Percentiles rank a stretch among this genome's conserved stretches.
These are phyloP conservation scores for Microdochium trichocladiopsis DNA, from an alignment of 2,329 filamentous ascomycete genomes.

Conservation along the genomic window DNA sequence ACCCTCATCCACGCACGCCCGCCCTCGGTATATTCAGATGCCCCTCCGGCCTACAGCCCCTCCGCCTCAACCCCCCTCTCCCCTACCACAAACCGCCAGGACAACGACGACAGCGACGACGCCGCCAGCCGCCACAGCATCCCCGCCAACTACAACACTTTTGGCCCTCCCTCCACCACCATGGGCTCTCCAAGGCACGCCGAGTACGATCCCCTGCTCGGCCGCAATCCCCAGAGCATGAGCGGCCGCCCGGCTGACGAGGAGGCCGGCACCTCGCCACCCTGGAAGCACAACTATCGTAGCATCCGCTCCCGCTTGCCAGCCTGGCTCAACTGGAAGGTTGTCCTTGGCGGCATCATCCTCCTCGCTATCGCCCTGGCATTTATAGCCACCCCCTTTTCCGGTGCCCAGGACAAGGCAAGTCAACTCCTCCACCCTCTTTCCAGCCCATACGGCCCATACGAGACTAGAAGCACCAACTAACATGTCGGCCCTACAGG, in stretches of 20 bases:
- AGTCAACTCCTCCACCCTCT: neutral
- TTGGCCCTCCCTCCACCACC: conserved; percentile 3
- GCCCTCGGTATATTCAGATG: conserved; percentile 26
- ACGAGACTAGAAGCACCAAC: neutral
- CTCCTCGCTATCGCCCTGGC: conserved; percentile 12
- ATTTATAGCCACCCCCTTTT: neutral
- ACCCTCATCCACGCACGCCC: conserved; percentile 11
- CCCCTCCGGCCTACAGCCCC: conserved; percentile 44
- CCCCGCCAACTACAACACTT: conserved; percentile 22
- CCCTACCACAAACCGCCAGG: conserved; percentile 4
- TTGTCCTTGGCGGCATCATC: conserved; percentile 18
- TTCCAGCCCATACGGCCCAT: neutral
- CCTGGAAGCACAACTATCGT: neutral
- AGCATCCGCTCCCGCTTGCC: neutral
- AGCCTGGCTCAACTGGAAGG: conserved; percentile 11
- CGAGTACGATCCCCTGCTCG: conserved; percentile 36
- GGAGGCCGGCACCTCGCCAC: conserved; percentile 7
- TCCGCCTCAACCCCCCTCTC: conserved; percentile 17
- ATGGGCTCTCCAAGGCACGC: conserved; percentile 32
- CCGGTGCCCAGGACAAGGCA: neutral
- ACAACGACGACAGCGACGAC: conserved; percentile 1
- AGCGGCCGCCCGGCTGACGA: conserved; percentile 20
- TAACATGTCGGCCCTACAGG: neutral
- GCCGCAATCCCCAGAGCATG: conserved; percentile 37
- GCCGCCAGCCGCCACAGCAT: conserved; percentile 4